phyloP scores from a whole-genome alignment of 768 basidiomycete genomes.

The Cyclocybe aegerita region DNA sequence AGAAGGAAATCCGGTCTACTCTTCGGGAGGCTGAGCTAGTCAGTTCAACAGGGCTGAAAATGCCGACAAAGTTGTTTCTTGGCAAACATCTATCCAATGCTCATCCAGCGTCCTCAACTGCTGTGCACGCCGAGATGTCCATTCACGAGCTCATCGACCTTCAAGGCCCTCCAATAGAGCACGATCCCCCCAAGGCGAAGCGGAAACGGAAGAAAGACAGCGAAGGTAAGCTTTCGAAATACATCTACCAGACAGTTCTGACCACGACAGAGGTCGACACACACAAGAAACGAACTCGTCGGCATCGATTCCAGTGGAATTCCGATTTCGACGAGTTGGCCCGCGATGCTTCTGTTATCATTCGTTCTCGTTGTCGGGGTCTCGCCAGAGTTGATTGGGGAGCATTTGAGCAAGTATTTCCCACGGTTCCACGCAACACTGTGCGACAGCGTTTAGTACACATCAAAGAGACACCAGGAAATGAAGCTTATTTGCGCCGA shows the following conservation, averaged over 20 bases:
- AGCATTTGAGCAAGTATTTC: slow-evolving; percentile 79
- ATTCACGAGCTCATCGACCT: slow-evolving; percentile 24
- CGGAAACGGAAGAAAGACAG: slow-evolving; percentile 27
- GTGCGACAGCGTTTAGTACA: slow-evolving; percentile 68
- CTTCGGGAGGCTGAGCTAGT: slow-evolving; percentile 55
- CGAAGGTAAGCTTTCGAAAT: slow-evolving; percentile 20
- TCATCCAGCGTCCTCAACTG: slow-evolving; percentile 8
- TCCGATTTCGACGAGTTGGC: slow-evolving; percentile 86
- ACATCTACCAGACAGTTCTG: background rate
- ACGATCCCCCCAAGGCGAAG: slow-evolving; percentile 16
- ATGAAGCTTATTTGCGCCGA: slow-evolving; percentile 73
- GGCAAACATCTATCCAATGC: slow-evolving; percentile 16
- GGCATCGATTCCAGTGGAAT: slow-evolving; percentile 82
- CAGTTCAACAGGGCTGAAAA: slow-evolving; percentile 42
- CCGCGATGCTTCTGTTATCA: slow-evolving; percentile 80
- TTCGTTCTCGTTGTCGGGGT: slow-evolving; percentile 73
- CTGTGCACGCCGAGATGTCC: slow-evolving; percentile 15
- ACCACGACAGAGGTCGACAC: slow-evolving; percentile 19
- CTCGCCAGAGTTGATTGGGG: slow-evolving; percentile 64
- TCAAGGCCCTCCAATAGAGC: slow-evolving; percentile 26
- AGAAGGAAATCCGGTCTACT: slow-evolving; percentile 54
- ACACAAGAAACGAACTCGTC: slow-evolving; percentile 48
- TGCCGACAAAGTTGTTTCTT: slow-evolving; percentile 22
- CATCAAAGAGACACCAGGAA: slow-evolving; percentile 60
- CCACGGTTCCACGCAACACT: slow-evolving; percentile 68